Evolutionary conservation across 495 filamentous ascomycete species (phyloP).

Genomic region (Lasiosphaeria ovina): DNA sequence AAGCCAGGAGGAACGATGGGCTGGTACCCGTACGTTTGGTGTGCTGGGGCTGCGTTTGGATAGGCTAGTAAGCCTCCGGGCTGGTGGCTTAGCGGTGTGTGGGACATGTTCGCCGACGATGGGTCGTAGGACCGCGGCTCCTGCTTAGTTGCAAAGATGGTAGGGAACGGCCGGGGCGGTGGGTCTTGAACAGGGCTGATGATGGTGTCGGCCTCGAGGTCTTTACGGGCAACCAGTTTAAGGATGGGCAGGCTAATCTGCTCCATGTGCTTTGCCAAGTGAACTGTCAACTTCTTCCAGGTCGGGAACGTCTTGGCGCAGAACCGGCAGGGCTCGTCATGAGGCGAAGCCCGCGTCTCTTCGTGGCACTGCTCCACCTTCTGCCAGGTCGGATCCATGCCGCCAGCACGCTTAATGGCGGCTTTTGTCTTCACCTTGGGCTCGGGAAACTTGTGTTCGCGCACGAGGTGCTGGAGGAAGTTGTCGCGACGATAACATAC

Average conservation of each 20-base stretch:
- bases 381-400: conserved; percentile 64
- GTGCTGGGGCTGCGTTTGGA: conserved; percentile 10
- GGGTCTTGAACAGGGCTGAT: conserved; percentile 63
- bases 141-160: conserved; percentile 31
- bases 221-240: conserved; percentile 61
- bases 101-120: conserved; percentile 7
- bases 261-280: conserved; percentile 97
- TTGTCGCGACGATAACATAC: conserved; percentile 91
- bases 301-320: conserved; percentile 77
- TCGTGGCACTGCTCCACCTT: conserved; percentile 78
- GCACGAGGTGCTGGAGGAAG: conserved; percentile 90
- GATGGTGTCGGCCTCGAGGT: conserved; percentile 58
- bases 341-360: conserved; percentile 62
- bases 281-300: conserved; percentile 94
- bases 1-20: conserved; percentile 11
- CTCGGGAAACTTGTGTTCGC: conserved; percentile 87
- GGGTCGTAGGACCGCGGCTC: conserved; percentile 28
- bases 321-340: conserved; percentile 86
- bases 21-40: conserved; percentile 13
- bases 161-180: conserved; percentile 40
- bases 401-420: conserved; percentile 53
- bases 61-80: neutral
- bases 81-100: conserved; percentile 8
- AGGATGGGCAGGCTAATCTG: conserved; percentile 85
- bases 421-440: conserved; percentile 64